Evolutionary conservation across 768 basidiomycete genomes (phyloP).

Genomic region (Ephemerocybe angulata): DNA sequence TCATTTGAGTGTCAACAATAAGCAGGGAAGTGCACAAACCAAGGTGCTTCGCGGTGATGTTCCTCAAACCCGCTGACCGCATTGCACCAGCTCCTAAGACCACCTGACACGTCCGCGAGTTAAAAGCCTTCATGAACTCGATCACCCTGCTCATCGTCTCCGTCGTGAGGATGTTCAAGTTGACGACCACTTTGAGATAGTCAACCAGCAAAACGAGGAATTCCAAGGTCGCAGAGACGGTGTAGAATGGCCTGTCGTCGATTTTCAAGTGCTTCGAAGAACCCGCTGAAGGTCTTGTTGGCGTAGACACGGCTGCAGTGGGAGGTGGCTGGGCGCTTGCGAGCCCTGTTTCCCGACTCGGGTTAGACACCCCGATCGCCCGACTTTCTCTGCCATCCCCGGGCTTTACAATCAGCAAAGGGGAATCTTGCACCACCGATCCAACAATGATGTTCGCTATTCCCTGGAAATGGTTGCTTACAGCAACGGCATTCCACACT

Average conservation of each 20-base stretch:
- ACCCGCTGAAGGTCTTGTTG: slow-evolving; percentile 10
- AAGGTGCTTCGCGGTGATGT: slow-evolving; percentile 97
- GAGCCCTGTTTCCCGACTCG: neutral
- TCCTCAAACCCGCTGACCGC: slow-evolving; percentile 94
- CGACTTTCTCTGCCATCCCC: neutral
- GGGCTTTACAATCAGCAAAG: slow-evolving; percentile 50
- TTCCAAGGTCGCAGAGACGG: slow-evolving; percentile 81
- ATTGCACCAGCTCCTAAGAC: slow-evolving; percentile 99
- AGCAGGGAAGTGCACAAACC: slow-evolving; percentile 39
- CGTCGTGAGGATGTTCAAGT: slow-evolving; percentile 83
- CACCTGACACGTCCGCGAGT: slow-evolving; percentile 96
- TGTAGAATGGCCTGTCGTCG: slow-evolving; percentile 82
- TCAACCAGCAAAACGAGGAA: slow-evolving; percentile 71
- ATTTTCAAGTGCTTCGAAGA: slow-evolving; percentile 52
- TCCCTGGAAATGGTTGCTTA: slow-evolving; percentile 62
- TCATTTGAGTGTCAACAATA: slow-evolving; percentile 1
- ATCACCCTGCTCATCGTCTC: slow-evolving; percentile 94
- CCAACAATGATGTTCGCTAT: slow-evolving; percentile 72
- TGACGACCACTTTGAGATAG: slow-evolving; percentile 85
- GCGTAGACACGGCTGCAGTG: neutral
- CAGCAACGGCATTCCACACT: slow-evolving; percentile 83
- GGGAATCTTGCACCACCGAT: slow-evolving; percentile 78
- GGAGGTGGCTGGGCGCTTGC: neutral
- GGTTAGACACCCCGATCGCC: too few relatives aligned
- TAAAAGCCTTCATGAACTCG: slow-evolving; percentile 96